These are phyloP conservation scores for Penicillium glabrum DNA, from an alignment of 2,329 filamentous ascomycete genomes.

Conservation along the genomic window DNA sequence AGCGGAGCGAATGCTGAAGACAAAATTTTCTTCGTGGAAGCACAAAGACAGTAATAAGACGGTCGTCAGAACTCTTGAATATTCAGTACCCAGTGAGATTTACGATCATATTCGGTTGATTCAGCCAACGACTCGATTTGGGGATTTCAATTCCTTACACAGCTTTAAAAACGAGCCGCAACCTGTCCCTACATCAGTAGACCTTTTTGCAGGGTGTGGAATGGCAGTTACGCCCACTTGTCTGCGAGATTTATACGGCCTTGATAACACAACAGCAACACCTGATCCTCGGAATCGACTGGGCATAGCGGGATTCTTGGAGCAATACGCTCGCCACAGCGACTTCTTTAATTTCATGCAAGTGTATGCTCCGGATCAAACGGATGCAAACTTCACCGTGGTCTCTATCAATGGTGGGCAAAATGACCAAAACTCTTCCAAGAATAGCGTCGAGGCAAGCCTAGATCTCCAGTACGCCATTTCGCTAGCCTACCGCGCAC, in stretches of 20 bases:
- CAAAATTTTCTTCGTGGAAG: conserved; percentile 59
- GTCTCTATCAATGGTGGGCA: conserved; percentile 58
- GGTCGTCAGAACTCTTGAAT: conserved; percentile 57
- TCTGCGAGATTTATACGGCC: conserved; percentile 51
- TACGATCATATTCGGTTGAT: conserved; percentile 60
- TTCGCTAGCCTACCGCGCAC: conserved; percentile 55
- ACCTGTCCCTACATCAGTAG: conserved; percentile 11
- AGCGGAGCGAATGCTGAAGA: conserved; percentile 58
- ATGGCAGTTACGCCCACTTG: conserved; percentile 49
- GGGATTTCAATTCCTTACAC: conserved; percentile 47
- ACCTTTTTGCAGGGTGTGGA: conserved; percentile 37
- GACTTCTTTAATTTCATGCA: conserved; percentile 60
- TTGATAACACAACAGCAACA: conserved; percentile 31
- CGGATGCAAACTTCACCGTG: conserved; percentile 57
- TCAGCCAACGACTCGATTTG: conserved; percentile 66
- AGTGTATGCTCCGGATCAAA: conserved; percentile 53
- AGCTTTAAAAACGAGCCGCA: conserved; percentile 24
- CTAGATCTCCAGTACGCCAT: conserved; percentile 64
- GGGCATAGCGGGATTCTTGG: conserved; percentile 51
- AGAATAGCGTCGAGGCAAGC: conserved; percentile 58
- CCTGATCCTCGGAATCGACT: conserved; percentile 40
- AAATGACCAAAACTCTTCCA: conserved; percentile 47
- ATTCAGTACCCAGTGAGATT: conserved; percentile 61
- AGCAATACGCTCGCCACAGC: conserved; percentile 52
- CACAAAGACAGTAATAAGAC: conserved; percentile 43